Evolutionary conservation across 768 basidiomycete genomes (phyloP), one percentile per base, ranked within the genome.

Genomic region (Tephrocybe sp.): DNA sequence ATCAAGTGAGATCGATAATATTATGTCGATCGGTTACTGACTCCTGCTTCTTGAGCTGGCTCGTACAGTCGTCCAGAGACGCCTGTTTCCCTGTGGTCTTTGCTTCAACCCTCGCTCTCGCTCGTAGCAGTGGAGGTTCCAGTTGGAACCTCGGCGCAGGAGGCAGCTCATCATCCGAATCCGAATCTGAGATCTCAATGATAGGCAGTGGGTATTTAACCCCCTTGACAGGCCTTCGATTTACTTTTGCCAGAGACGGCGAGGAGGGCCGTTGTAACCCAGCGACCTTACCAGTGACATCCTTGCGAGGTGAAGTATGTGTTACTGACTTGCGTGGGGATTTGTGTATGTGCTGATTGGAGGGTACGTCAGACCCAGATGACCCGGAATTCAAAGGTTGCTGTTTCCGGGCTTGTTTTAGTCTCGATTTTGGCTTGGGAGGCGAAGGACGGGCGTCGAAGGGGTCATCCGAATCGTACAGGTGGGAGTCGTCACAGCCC

Each of bases 121-220:
- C 58, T n/a, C 47, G 44, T 42, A 52, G 34, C 27, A 56, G 49
- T 13, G 55, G 55, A 41, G 52, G 34, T 18, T 41, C 34, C 24
- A 6, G 16, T 15, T 24, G 30, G 13, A 49, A 40, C 31, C 38
- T 28, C 3, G 30, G 37, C 16, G 18, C 31, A n/a, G 36, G 34
- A 16, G 48, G 49, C 6, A 42, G 26, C 11, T 52, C 49, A 28
- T 54, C 54, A 9, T 72, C 71, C 19, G 70, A 73, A 9, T 72
- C 71, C 19, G 70, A 73, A 51, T 70, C 74, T 2, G 72, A 75
- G 5, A 76, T 67, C 12, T 68, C 64, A 22, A 77, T 69, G 19
- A 73, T 51, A 51, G 25, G 55, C 41, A 44, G 27, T 9, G 32
- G 34, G 12, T n/a, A 3, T 16, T 32, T 27, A 9, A 13, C 30